Evolutionary conservation across 257 asterid genomes (phyloP).

Genomic region (Salvia rosmarinus): DNA sequence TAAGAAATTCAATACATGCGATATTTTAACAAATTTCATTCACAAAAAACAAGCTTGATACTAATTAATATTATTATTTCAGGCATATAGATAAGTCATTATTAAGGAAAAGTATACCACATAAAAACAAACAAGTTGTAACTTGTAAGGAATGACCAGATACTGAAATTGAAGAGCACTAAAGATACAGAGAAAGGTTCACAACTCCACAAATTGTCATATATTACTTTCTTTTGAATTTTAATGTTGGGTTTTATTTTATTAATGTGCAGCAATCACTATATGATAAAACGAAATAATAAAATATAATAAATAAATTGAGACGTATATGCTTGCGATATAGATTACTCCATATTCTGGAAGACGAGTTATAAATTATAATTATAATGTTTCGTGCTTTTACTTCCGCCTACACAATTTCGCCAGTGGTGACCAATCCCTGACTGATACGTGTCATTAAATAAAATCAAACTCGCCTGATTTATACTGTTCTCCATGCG

Average conservation of each 20-base stretch:
- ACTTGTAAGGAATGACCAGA: too few species aligned
- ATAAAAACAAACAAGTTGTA: too few species aligned
- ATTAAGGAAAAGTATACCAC: too few species aligned
- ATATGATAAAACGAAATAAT: background rate
- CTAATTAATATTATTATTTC: too few species aligned
- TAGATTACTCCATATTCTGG: background rate
- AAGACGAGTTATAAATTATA: background rate
- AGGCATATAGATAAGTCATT: too few species aligned
- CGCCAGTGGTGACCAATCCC: background rate
- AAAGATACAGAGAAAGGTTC: background rate
- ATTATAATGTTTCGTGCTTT: background rate
- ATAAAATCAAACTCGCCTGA: conserved; percentile 23
- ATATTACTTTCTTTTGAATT: background rate
- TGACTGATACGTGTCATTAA: background rate
- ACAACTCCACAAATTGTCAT: background rate
- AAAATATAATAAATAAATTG: background rate
- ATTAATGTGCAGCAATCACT: background rate
- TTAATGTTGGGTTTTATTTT: background rate
- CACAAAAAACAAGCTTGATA: too few species aligned
- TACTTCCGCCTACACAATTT: background rate
- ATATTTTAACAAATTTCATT: too few species aligned
- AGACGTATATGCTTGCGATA: background rate
- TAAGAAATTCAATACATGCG: too few species aligned
- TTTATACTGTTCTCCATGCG: conserved; percentile 19
- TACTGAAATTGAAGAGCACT: too few species aligned